Conservation (phyloP, 192 early-diverging fungal genomes). For the Spinellus fusiger region DNA sequence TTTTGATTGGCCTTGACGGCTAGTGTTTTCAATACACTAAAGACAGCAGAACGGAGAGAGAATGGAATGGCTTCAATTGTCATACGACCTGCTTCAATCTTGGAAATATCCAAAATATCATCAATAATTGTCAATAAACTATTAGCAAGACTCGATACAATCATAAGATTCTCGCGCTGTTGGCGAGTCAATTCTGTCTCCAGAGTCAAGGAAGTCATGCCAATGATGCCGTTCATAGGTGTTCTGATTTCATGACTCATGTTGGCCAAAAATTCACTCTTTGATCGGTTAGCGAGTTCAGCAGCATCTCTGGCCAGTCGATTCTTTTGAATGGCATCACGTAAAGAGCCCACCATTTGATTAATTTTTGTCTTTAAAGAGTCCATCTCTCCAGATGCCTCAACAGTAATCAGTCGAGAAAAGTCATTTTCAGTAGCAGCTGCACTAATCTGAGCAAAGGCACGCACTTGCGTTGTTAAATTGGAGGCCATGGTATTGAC, state of each 20-base stretch:
- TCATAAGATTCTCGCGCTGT: slow-evolving; percentile 54
- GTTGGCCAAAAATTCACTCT: slow-evolving; percentile 64
- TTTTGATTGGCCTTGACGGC: slow-evolving; percentile 58
- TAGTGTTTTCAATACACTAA: slow-evolving; percentile 57
- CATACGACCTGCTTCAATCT: slow-evolving; percentile 75
- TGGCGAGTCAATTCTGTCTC: slow-evolving; percentile 66
- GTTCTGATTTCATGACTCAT: slow-evolving; percentile 55
- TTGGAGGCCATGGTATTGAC: slow-evolving; percentile 60
- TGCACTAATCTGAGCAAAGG: slow-evolving; percentile 55
- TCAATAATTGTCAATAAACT: slow-evolving; percentile 43
- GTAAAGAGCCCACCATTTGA: slow-evolving; percentile 64
- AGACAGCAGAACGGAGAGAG: slow-evolving; percentile 46
- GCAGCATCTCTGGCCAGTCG: slow-evolving; percentile 70
- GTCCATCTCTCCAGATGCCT: slow-evolving; percentile 65
- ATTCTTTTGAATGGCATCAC: slow-evolving; percentile 71
- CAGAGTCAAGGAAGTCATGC: slow-evolving; percentile 57
- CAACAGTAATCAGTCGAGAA: slow-evolving; percentile 52
- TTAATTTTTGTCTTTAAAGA: slow-evolving; percentile 57
- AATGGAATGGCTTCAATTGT: slow-evolving; percentile 59
- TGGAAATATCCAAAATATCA: slow-evolving; percentile 63
- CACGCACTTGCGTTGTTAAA: slow-evolving; percentile 58
- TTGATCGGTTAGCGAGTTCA: slow-evolving; percentile 73
- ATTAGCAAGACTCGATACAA: slow-evolving; percentile 35
- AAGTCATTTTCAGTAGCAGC: slow-evolving; percentile 55
- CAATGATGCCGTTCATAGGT: slow-evolving; percentile 77